phyloP scores from a whole-genome alignment of 371 early-diverging fungal genomes.

The Dichotomocladium elegans region DNA sequence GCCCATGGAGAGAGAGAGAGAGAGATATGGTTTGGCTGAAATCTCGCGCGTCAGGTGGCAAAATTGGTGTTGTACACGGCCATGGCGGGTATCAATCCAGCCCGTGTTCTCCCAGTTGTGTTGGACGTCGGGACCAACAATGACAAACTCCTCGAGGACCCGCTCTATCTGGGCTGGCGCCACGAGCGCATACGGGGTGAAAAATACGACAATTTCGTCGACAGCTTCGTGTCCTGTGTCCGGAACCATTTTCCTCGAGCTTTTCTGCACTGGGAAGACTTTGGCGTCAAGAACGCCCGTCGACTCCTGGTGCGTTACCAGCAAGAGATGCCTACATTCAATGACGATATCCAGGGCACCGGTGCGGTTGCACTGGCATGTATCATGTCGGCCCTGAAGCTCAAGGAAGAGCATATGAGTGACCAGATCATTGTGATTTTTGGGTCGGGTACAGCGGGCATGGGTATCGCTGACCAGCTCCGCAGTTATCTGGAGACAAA shows the following conservation, averaged over 20 bases:
- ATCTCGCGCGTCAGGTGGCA: constrained; percentile 20
- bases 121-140: constrained; percentile 38
- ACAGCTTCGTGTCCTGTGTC: constrained; percentile 20
- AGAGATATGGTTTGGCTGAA: too few species aligned
- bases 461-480: constrained; percentile 21
- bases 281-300: constrained; percentile 19
- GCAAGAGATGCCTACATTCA: constrained; percentile 18
- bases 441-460: constrained; percentile 32
- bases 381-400: constrained; percentile 16
- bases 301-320: constrained; percentile 16
- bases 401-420: constrained; percentile 8
- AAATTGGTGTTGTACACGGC: constrained; percentile 19
- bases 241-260: constrained; percentile 3
- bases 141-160: constrained; percentile 19
- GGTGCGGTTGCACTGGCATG: constrained; percentile 13
- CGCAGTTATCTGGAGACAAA: constrained; percentile 7
- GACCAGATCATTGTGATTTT: constrained; percentile 19
- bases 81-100: constrained; percentile 25
- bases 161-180: constrained; percentile 30
- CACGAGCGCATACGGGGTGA: constrained; percentile 17
- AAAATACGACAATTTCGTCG: constrained; percentile 28
- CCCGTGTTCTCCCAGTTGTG: constrained; percentile 25
- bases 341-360: constrained; percentile 33
- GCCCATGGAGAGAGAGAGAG: too few species aligned
- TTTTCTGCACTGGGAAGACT: constrained; percentile 36